phyloP scores from a whole-genome alignment of 495 filamentous ascomycete genomes.

The Penicillium chermesinum region DNA sequence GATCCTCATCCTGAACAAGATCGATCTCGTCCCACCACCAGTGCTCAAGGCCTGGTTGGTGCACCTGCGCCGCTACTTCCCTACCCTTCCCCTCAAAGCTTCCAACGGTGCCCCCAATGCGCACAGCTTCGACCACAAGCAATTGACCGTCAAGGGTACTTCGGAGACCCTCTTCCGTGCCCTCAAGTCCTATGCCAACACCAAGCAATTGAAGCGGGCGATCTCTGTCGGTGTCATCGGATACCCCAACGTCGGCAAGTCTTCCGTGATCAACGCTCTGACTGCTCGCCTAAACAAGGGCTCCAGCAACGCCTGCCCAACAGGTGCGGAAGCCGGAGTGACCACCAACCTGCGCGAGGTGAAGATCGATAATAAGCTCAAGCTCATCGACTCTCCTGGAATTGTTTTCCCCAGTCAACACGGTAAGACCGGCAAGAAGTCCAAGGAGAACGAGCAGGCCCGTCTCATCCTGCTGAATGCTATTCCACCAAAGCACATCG shows the following conservation, averaged over 20 bases:
- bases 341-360: constrained; percentile 84
- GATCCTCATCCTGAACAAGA: constrained; percentile 95
- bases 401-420: constrained; percentile 77
- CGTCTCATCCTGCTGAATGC: constrained; percentile 85
- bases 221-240: constrained; percentile 92
- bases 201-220: constrained; percentile 78
- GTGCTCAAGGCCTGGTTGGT: constrained; percentile 80
- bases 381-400: constrained; percentile 90
- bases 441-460: constrained; percentile 59
- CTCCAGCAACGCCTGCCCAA: constrained; percentile 67
- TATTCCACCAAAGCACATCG: constrained; percentile 87
- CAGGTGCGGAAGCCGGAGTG: constrained; percentile 88
- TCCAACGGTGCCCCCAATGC: constrained; percentile 79
- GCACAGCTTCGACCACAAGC: constrained; percentile 86
- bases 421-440: constrained; percentile 50
- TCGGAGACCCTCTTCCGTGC: constrained; percentile 83
- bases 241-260: constrained; percentile 97
- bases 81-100: constrained; percentile 85
- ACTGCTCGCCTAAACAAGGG: constrained; percentile 70
- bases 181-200: constrained; percentile 83
- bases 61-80: constrained; percentile 85
- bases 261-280: constrained; percentile 92
- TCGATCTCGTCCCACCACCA: constrained; percentile 79
- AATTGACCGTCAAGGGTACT: constrained; percentile 80
- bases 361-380: constrained; percentile 92